Evolutionary conservation across 2,329 filamentous ascomycete species (phyloP).

Genomic region (Cadophora malorum): DNA sequence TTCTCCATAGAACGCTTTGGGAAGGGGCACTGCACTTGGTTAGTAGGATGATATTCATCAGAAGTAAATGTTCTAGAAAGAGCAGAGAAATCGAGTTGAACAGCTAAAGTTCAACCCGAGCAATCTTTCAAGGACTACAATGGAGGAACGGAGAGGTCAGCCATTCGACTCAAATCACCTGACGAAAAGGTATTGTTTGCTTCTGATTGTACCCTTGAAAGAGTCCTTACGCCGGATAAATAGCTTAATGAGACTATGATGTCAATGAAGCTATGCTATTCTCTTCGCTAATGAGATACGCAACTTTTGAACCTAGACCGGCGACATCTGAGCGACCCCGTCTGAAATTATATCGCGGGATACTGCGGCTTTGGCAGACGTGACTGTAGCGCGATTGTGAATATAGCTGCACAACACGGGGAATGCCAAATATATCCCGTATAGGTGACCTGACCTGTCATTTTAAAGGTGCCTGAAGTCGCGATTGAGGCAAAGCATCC

Average conservation of each 20-base stretch:
- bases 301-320: background rate
- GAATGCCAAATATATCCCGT: background rate
- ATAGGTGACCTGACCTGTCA: background rate
- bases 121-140: background rate
- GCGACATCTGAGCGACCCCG: background rate
- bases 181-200: background rate
- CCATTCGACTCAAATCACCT: background rate
- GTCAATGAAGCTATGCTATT: background rate
- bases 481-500: background rate
- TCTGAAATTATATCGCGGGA: background rate
- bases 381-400: background rate
- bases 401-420: background rate
- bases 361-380: background rate
- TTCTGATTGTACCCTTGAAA: too few species aligned
- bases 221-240: too few species aligned
- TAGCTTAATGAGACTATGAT: too few species aligned
- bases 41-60: background rate
- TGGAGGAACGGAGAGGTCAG: background rate
- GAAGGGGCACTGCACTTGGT: background rate
- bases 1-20: background rate
- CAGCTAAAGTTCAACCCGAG: background rate
- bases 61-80: background rate
- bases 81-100: background rate
- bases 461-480: background rate
- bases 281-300: background rate